Conservation (phyloP, 257 asterid genomes). For the Parsonsia alboflavescens region DNA sequence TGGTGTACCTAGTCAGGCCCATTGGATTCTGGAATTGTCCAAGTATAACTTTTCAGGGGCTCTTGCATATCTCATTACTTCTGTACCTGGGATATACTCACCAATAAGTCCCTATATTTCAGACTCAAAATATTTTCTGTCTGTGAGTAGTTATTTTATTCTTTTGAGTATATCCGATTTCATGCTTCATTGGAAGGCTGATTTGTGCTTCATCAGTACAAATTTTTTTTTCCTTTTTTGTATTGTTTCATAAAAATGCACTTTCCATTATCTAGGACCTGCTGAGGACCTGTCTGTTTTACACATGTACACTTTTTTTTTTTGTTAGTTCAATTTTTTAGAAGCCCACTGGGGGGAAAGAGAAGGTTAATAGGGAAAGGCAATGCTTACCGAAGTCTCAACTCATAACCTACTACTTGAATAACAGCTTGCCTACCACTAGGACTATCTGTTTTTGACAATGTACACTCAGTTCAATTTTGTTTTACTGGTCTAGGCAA, state of each 20-base stretch:
- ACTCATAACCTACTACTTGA: no score
- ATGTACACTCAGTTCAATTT: no score
- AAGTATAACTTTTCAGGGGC: constrained; percentile 63
- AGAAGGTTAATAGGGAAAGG: no score
- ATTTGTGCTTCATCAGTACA: background rate
- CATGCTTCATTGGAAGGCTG: background rate
- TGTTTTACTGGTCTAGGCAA: background rate
- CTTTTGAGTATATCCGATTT: background rate
- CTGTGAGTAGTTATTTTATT: constrained; percentile 38
- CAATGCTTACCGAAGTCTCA: no score
- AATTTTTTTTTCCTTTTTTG: background rate
- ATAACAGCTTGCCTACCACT: no score
- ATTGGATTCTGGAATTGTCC: constrained; percentile 70
- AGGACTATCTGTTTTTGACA: no score
- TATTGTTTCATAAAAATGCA: background rate
- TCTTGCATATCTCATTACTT: constrained; percentile 67
- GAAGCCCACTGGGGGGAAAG: no score
- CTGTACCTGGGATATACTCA: constrained; percentile 78
- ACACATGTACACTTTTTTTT: background rate
- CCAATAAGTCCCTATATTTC: constrained; percentile 39
- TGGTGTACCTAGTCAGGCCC: constrained; percentile 79
- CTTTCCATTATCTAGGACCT: background rate
- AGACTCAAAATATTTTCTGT: constrained; percentile 39
- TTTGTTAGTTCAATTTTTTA: no score
- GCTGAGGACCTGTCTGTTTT: background rate